phyloP scores from a whole-genome alignment of 225 moss, liverwort and hornwort species.

The Sphagnum contortum region DNA sequence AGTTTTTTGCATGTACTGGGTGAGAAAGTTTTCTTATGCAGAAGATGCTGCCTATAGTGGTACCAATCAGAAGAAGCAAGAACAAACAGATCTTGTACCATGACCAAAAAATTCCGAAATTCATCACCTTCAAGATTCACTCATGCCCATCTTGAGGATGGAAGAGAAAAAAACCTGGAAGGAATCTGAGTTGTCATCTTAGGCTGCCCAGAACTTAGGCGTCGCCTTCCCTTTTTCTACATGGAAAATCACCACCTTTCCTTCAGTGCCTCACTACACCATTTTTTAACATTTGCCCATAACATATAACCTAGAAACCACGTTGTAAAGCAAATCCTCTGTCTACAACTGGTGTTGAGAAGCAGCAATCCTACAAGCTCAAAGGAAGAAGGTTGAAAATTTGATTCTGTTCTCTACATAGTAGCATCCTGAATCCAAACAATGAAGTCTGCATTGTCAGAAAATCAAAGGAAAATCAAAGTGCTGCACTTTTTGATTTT shows the following conservation, averaged over 20 bases:
- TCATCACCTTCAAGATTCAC: slow-evolving; percentile 1
- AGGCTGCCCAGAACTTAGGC: slow-evolving; percentile 31
- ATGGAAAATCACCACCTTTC: background rate
- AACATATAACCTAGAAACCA: too few species aligned
- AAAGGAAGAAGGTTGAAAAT: background rate
- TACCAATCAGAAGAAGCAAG: slow-evolving; percentile 5
- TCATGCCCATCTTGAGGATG: slow-evolving; percentile 1
- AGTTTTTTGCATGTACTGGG: slow-evolving; percentile 1
- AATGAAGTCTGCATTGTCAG: too few species aligned
- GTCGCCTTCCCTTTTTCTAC: slow-evolving; percentile 51
- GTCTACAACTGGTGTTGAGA: too few species aligned
- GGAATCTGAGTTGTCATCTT: background rate
- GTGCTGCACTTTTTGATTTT: too few species aligned
- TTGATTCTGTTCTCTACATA: background rate
- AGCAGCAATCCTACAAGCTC: too few species aligned
- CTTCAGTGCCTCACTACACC: background rate
- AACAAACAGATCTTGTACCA: background rate
- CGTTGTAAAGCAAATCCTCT: too few species aligned
- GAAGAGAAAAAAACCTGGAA: slow-evolving; percentile 3
- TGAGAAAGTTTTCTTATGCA: slow-evolving; percentile 1
- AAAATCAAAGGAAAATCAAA: too few species aligned
- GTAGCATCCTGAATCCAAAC: background rate
- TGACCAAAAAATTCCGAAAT: slow-evolving; percentile 5
- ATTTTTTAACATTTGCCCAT: too few species aligned
- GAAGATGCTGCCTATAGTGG: slow-evolving; percentile 1